These are phyloP conservation scores for Phylloporus arenicola DNA, from an alignment of 768 basidiomycete genomes.

Conservation along the genomic window DNA sequence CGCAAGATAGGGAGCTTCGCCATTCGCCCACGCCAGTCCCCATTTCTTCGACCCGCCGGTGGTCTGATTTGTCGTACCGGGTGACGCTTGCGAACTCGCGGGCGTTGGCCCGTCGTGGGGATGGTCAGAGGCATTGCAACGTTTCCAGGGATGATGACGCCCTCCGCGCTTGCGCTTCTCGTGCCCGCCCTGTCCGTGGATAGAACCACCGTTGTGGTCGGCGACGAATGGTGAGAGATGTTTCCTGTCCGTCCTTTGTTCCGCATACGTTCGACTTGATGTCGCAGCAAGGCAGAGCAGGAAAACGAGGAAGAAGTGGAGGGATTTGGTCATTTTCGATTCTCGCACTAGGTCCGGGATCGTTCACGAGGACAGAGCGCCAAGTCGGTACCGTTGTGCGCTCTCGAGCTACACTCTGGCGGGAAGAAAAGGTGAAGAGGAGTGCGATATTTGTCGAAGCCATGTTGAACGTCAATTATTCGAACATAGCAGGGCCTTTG, in stretches of 20 bases:
- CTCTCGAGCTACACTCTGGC: background rate
- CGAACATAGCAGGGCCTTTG: background rate
- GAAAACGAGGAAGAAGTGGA: conserved; percentile 8
- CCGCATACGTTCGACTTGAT: conserved; percentile 4
- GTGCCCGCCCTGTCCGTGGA: background rate
- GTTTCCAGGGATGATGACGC: conserved; percentile 11
- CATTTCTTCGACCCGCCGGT: conserved; percentile 38
- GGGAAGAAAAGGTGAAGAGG: background rate
- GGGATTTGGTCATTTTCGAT: conserved; percentile 9
- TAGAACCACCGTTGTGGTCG: background rate
- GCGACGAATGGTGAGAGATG: background rate
- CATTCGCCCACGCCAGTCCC: conserved; percentile 66
- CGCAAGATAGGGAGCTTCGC: conserved; percentile 43
- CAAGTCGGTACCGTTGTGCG: background rate
- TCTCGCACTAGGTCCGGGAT: background rate
- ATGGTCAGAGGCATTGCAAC: conserved; percentile 13
- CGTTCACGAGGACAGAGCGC: background rate
- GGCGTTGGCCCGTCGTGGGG: conserved; percentile 3
- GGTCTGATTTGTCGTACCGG: background rate
- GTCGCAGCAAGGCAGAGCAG: conserved; percentile 7
- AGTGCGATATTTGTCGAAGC: background rate
- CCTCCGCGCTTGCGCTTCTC: conserved; percentile 16
- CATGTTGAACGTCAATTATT: conserved; percentile 2
- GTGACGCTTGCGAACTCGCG: background rate
- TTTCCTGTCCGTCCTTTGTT: background rate